Percentiles rank a stretch among this genome's conserved stretches.
phyloP scores from a whole-genome alignment of 1,284 basidiomycete genomes.

The Limonomyces culmigenus region DNA sequence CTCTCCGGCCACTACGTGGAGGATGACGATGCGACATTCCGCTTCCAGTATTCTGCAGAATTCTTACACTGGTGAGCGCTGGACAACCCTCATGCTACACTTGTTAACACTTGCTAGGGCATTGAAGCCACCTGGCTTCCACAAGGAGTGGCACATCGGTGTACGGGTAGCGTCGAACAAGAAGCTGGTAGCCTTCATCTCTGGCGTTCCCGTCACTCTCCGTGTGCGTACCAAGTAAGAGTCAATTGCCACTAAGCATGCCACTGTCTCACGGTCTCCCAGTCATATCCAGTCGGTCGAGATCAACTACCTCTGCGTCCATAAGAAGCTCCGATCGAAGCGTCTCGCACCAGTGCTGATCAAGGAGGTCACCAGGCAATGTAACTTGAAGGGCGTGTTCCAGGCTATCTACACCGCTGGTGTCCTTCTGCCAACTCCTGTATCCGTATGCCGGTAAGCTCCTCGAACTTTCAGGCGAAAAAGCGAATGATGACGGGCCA shows the following conservation, averaged over 20 bases:
- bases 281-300: conserved; percentile 68
- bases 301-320: conserved; percentile 96
- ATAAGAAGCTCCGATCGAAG: conserved; percentile 95
- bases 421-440: conserved; percentile 79
- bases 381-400: conserved; percentile 81
- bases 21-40: conserved; percentile 89
- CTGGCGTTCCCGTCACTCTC: conserved; percentile 79
- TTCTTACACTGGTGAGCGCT: conserved; percentile 81
- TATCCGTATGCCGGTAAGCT: conserved; percentile 62
- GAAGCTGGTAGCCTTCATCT: conserved; percentile 97
- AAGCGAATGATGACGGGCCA: background rate
- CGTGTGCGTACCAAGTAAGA: conserved; percentile 66
- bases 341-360: conserved; percentile 93
- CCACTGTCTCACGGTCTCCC: too few relatives aligned
- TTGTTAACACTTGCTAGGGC: conserved; percentile 44
- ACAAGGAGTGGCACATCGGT: conserved; percentile 90
- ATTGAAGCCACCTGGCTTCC: conserved; percentile 84
- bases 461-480: background rate
- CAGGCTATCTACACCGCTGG: conserved; percentile 97
- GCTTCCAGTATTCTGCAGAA: conserved; percentile 92
- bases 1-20: conserved; percentile 94
- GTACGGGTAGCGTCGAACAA: conserved; percentile 81
- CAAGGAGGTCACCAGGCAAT: conserved; percentile 93
- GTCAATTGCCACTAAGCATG: background rate
- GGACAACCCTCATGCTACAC: conserved; percentile 1